Evolutionary conservation across 208 protist species (phyloP).

Genomic region (Willaertia magna): DNA sequence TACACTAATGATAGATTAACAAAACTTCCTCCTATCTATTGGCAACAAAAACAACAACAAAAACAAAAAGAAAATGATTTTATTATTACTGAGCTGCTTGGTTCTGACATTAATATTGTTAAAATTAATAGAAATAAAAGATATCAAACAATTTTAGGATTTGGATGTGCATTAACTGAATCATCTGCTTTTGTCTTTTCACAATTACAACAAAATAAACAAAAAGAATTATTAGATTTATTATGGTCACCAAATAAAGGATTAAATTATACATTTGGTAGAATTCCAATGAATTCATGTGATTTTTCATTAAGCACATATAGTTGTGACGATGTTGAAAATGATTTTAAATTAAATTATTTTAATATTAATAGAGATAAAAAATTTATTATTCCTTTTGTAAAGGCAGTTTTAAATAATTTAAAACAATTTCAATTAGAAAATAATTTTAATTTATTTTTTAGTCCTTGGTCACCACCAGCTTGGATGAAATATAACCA

Average conservation of each 20-base stretch:
- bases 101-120: not conserved
- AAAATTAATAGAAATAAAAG: not conserved
- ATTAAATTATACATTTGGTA: conserved; percentile 10
- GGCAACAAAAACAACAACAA: not conserved
- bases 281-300: conserved; percentile 18
- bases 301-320: conserved; percentile 19
- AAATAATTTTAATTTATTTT: conserved; percentile 5
- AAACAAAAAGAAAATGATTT: not conserved
- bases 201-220: not conserved
- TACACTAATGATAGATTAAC: not conserved
- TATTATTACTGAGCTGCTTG: too few relatives aligned
- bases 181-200: not conserved
- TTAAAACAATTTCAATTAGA: not conserved
- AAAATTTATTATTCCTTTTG: not conserved
- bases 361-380: conserved; percentile 11
- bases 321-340: conserved; percentile 9
- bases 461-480: conserved; percentile 20
- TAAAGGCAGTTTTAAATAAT: not conserved
- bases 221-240: not conserved
- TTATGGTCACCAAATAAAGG: not conserved
- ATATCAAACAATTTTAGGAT: conserved; percentile 19
- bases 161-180: conserved; percentile 21
- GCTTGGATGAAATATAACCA: conserved; percentile 25
- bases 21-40: not conserved
- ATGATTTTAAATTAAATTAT: conserved; percentile 14